These are phyloP conservation scores for Saturnispora saitoi DNA, from an alignment of 805 yeast species.

Conservation along the genomic window DNA sequence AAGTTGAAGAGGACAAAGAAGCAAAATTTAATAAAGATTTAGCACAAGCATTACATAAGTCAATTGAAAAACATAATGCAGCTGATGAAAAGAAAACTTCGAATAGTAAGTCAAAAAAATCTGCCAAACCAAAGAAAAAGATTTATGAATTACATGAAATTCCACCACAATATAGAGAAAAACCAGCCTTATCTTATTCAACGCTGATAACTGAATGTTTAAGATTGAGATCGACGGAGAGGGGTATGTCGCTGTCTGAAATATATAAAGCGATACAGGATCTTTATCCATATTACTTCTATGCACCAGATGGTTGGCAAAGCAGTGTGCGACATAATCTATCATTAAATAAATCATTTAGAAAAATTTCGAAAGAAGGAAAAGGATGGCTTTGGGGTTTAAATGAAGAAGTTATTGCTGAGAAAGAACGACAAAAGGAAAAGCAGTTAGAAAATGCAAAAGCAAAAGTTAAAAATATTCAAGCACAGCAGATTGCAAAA, in stretches of 20 bases:
- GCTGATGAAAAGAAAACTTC: conserved; percentile 15
- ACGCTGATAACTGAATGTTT: conserved; percentile 74
- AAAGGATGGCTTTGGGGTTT: conserved; percentile 93
- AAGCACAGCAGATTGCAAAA: conserved; percentile 9
- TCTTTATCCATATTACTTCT: conserved; percentile 81
- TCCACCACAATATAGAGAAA: conserved; percentile 77
- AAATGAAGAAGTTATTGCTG: conserved; percentile 77
- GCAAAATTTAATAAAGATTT: conserved; percentile 12
- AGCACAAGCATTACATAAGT: conserved; percentile 17
- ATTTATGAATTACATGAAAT: conserved; percentile 75
- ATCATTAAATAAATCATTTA: conserved; percentile 77
- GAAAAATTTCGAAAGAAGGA: conserved; percentile 76
- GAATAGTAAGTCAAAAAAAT: conserved; percentile 32
- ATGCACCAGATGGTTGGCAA: conserved; percentile 98
- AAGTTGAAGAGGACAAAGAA: conserved; percentile 15
- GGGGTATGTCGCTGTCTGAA: conserved; percentile 77
- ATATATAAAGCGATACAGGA: conserved; percentile 83
- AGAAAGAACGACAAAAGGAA: conserved; percentile 62
- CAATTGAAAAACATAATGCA: conserved; percentile 12
- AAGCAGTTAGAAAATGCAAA: conserved; percentile 54
- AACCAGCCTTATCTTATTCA: conserved; percentile 78
- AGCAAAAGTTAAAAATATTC: conserved; percentile 16
- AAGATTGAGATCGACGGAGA: conserved; percentile 52
- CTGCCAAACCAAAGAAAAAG: conserved; percentile 48
- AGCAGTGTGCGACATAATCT: conserved; percentile 85